These are phyloP conservation scores for Suillus subalutaceus DNA, from an alignment of 768 basidiomycete species.

Conservation along the genomic window DNA sequence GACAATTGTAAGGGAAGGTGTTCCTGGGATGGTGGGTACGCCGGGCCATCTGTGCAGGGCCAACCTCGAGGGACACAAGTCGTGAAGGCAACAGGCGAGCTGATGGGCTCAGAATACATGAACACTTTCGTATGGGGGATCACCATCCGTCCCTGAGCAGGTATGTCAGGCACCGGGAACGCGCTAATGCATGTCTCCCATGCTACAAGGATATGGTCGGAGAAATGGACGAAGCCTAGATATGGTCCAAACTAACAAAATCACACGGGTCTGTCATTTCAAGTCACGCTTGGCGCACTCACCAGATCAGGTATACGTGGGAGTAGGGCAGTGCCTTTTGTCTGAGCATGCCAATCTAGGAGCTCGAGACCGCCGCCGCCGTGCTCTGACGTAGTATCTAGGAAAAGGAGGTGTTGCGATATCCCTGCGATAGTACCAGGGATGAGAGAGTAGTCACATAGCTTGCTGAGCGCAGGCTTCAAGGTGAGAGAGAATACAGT, in stretches of 20 bases:
- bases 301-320: conserved; percentile 25
- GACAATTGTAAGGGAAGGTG: conserved; percentile 28
- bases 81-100: conserved; percentile 30
- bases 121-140: conserved; percentile 29
- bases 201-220: conserved; percentile 25
- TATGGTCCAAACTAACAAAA: conserved; percentile 25
- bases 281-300: conserved; percentile 11
- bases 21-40: neutral
- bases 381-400: conserved; percentile 25
- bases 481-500: conserved; percentile 23
- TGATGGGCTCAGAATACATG: conserved; percentile 28
- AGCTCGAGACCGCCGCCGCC: conserved; percentile 29
- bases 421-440: conserved; percentile 27
- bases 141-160: conserved; percentile 22
- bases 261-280: neutral
- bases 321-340: conserved; percentile 28
- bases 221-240: conserved; percentile 29
- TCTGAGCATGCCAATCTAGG: conserved; percentile 29
- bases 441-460: conserved; percentile 27
- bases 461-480: conserved; percentile 24
- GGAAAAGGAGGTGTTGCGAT: conserved; percentile 25
- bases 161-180: conserved; percentile 25
- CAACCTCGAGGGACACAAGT: conserved; percentile 23
- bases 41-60: neutral
- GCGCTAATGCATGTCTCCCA: conserved; percentile 34